phyloP scores from a whole-genome alignment of 371 early-diverging fungal species.

The Homolaphlyctis polyrhiza region DNA sequence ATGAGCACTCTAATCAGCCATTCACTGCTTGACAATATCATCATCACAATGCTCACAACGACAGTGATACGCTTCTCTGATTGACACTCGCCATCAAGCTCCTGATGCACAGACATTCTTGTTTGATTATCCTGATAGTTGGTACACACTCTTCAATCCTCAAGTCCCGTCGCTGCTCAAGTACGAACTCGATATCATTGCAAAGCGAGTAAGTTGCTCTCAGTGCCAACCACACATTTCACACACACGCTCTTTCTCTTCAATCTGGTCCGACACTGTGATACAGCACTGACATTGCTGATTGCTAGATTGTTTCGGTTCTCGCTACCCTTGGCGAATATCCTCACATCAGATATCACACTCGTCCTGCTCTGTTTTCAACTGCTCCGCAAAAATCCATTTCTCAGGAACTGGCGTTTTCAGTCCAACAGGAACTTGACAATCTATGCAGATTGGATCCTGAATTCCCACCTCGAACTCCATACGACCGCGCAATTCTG shows the following conservation, averaged over 20 bases:
- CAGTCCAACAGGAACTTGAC: slow-evolving; percentile 63
- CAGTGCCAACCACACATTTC: no score
- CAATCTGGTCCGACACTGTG: no score
- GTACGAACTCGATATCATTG: slow-evolving; percentile 58
- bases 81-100: slow-evolving; percentile 33
- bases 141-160: slow-evolving; percentile 56
- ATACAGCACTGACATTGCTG: no score
- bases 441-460: slow-evolving; percentile 48
- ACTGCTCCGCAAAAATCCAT: slow-evolving; percentile 12
- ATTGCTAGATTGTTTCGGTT: slow-evolving; percentile 26
- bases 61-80: background rate
- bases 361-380: slow-evolving; percentile 7
- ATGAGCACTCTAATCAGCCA: no score
- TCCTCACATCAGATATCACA: slow-evolving; percentile 69
- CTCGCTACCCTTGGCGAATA: slow-evolving; percentile 42
- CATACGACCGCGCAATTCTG: slow-evolving; percentile 66
- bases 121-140: slow-evolving; percentile 63
- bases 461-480: slow-evolving; percentile 56
- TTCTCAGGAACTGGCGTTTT: slow-evolving; percentile 24
- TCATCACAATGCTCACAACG: background rate
- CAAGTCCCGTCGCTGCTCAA: slow-evolving; percentile 35
- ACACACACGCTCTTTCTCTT: no score
- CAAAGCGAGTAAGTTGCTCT: slow-evolving; percentile 31
- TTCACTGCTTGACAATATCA: no score
- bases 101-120: slow-evolving; percentile 72